Base-by-base conservation (phyloP, 2,329 filamentous ascomycete genomes). In the Teratosphaeria viscida region DNA sequence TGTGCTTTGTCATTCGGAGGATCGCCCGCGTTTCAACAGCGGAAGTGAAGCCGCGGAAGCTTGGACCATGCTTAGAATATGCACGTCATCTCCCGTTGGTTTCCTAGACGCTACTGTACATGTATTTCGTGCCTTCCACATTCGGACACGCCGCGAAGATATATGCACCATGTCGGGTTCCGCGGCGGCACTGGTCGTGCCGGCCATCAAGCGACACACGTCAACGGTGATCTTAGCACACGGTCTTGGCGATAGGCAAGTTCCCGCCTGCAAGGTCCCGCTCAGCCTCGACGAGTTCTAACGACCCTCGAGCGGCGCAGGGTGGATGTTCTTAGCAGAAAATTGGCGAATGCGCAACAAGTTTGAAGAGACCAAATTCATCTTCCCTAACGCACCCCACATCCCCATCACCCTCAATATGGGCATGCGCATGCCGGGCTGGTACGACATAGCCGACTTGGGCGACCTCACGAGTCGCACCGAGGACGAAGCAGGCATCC, bases 181-280 rank as follows among this genome's bases (percentile, higher is more conserved):
- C 16, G 59, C 75, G 63, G 77, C 78, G 59, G 78, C 78, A 11
- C 78, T 94, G 58, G 81, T 94, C 23, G 85, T 95, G 61, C 89
- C 90, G 32, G 89, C 92, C 49, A 78, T 89, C 37, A 88, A 84
- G 71, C 85, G 84, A 71, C 94, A 97, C 76, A 96, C 94, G 43
- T 91, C 91, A 27, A 96, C 92, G 2, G 88, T 97, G 68, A 97
- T 99, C 69, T 91, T 96, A 75, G 82, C 89, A 57, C 94, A 99
- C 74, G 94, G 94, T 14, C 80, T 99, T 47, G 94, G 94, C 63
- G 94, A 97, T 72, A 87, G 81, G 75, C 74, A 67, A 64, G 60
- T 26, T 54, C n/a, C 19, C 53, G 27, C 3, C 27, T 11, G 12
- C 32, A 4, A 19, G 8, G 16, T 47, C 5, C 55, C 10, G 39